Evolutionary conservation across 169 alveolate genomes (phyloP).

Genomic region (Eimeria praecox): DNA sequence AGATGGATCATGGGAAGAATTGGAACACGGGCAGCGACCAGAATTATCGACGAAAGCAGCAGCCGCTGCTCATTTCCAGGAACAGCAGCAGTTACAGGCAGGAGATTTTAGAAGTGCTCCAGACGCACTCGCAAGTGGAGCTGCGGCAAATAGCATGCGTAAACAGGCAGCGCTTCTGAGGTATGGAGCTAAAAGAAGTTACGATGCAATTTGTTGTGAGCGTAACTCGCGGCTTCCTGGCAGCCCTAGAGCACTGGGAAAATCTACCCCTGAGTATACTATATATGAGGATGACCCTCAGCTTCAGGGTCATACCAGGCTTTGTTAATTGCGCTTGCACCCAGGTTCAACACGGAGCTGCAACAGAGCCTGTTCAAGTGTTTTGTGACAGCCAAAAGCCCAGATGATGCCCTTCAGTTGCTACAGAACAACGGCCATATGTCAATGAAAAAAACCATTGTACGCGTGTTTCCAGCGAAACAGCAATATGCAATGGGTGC

Average conservation of each 20-base stretch:
- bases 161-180: conserved; percentile 60
- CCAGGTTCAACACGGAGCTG: conserved; percentile 75
- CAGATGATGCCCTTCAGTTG: conserved; percentile 71
- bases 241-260: background rate
- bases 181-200: background rate
- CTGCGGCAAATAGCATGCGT: conserved; percentile 25
- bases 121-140: conserved; percentile 45
- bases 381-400: conserved; percentile 59
- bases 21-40: conserved; percentile 36
- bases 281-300: background rate
- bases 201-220: background rate
- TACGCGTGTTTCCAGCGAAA: background rate
- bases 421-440: conserved; percentile 42
- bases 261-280: background rate
- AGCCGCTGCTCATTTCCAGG: conserved; percentile 44
- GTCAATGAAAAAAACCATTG: background rate
- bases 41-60: conserved; percentile 10
- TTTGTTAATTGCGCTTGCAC: background rate
- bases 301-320: background rate
- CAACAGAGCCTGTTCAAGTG: conserved; percentile 76
- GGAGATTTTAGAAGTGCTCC: conserved; percentile 21
- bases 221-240: background rate
- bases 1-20: conserved; percentile 55
- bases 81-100: conserved; percentile 25
- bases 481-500: background rate